These are phyloP conservation scores for Boletus tomentosulus DNA, from an alignment of 768 basidiomycete species.

Conservation along the genomic window DNA sequence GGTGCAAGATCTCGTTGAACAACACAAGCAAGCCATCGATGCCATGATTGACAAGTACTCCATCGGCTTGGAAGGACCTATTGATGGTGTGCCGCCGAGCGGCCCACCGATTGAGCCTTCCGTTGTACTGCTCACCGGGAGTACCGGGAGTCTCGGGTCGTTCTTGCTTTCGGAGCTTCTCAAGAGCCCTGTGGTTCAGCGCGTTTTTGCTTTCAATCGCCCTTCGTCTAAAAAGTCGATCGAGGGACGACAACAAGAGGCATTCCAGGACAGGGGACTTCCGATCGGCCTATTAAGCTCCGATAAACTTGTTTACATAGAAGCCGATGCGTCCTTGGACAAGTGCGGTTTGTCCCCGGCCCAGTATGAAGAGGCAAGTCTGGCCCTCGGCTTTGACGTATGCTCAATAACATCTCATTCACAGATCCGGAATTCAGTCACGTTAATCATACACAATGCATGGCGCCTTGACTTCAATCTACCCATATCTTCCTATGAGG, in stretches of 20 bases:
- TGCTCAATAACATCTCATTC: background rate
- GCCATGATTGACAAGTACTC: slow-evolving; percentile 40
- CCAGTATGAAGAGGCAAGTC: slow-evolving; percentile 9
- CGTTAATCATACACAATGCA: slow-evolving; percentile 39
- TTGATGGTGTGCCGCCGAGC: slow-evolving; percentile 14
- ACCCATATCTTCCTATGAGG: slow-evolving; percentile 40
- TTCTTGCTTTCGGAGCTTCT: slow-evolving; percentile 33
- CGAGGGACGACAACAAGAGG: slow-evolving; percentile 28
- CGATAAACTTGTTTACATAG: slow-evolving; percentile 34
- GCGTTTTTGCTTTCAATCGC: slow-evolving; percentile 36
- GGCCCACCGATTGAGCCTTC: background rate
- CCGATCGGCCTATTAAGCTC: slow-evolving; percentile 29
- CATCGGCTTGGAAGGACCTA: slow-evolving; percentile 10
- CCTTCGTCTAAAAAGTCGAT: slow-evolving; percentile 7
- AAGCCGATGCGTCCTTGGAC: slow-evolving; percentile 32
- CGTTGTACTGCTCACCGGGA: slow-evolving; percentile 33
- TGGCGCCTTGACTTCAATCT: slow-evolving; percentile 45
- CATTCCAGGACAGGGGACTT: slow-evolving; percentile 36
- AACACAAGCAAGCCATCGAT: slow-evolving; percentile 20
- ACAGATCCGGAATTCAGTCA: slow-evolving; percentile 33
- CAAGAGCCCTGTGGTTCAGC: slow-evolving; percentile 16
- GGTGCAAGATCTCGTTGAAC: background rate
- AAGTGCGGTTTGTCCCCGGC: slow-evolving; percentile 27
- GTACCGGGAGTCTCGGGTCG: slow-evolving; percentile 42
- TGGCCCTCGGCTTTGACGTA: no score